phyloP scores from a whole-genome alignment of 208 protist genomes.

The Porcisia hertigi region DNA sequence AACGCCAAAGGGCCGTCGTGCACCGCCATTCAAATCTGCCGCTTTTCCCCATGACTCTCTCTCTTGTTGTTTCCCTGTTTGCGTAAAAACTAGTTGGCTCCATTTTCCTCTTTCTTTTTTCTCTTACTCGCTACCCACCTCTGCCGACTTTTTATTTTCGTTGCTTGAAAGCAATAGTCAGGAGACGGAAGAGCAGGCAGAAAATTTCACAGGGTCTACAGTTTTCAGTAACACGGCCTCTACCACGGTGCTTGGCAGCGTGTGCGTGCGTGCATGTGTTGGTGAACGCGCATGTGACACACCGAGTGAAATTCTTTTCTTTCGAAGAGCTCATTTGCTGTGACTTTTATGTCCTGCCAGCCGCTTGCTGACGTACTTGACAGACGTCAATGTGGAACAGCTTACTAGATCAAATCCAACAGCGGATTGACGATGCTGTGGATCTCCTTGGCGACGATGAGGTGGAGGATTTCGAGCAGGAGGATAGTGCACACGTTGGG shows the following conservation, averaged over 20 bases:
- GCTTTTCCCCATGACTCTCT: background rate
- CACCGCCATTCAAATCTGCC: background rate
- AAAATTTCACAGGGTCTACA: background rate
- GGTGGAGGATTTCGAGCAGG: slow-evolving; percentile 24
- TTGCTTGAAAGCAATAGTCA: background rate
- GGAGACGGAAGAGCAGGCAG: background rate
- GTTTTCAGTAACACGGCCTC: background rate
- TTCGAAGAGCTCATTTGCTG: background rate
- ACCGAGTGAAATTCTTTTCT: background rate
- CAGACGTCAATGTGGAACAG: slow-evolving; percentile 12
- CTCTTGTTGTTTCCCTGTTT: background rate
- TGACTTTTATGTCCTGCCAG: background rate
- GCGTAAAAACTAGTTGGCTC: background rate
- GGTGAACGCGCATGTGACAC: background rate
- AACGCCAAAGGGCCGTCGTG: background rate
- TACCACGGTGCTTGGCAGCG: slow-evolving; percentile 5
- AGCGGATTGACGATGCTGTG: slow-evolving; percentile 65
- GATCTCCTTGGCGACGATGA: slow-evolving; percentile 49
- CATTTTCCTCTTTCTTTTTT: background rate
- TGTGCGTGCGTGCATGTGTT: slow-evolving; percentile 3
- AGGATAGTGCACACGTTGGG: background rate
- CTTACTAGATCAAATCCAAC: slow-evolving; percentile 67
- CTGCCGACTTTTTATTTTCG: background rate
- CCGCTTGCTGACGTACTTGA: background rate
- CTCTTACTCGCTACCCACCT: slow-evolving; percentile 2